Percentiles rank a stretch among this genome's conserved stretches.
Evolutionary conservation across 2,329 filamentous ascomycete species (phyloP).

Genomic region (Onygenales sp.): DNA sequence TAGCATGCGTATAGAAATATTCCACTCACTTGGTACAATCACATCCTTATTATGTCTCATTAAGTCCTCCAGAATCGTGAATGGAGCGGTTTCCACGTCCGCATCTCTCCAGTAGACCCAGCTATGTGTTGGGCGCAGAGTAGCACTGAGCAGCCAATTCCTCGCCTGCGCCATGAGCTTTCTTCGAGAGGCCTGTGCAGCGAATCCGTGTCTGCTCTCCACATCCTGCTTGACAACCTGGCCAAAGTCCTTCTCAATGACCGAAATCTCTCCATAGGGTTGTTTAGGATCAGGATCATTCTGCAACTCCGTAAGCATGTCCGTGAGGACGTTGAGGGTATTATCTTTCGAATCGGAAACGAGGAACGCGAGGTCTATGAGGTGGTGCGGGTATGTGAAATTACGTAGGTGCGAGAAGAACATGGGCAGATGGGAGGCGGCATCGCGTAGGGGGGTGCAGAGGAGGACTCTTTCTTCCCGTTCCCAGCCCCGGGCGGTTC

Average conservation of each 20-base stretch:
- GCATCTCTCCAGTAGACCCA: slow-evolving; percentile 99
- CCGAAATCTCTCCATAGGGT: slow-evolving; percentile 89
- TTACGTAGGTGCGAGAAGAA: slow-evolving; percentile 97
- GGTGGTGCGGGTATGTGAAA: slow-evolving; percentile 91
- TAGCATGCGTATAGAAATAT: neutral
- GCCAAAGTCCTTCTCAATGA: slow-evolving; percentile 98
- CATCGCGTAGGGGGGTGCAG: slow-evolving; percentile 89
- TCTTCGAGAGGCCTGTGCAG: slow-evolving; percentile 82
- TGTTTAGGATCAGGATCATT: slow-evolving; percentile 67
- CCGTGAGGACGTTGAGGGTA: slow-evolving; percentile 66
- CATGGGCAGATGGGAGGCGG: slow-evolving; percentile 85
- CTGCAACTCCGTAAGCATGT: slow-evolving; percentile 71
- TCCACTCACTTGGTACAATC: slow-evolving; percentile 87
- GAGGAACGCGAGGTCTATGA: slow-evolving; percentile 92
- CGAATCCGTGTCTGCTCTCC: slow-evolving; percentile 93
- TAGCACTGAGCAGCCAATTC: slow-evolving; percentile 93
- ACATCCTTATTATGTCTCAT: slow-evolving; percentile 99
- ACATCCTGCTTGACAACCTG: slow-evolving; percentile 97
- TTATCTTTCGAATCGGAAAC: slow-evolving; percentile 96
- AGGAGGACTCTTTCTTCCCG: slow-evolving; percentile 89
- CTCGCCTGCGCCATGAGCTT: slow-evolving; percentile 97
- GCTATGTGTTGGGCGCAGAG: slow-evolving; percentile 85
- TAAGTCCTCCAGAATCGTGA: slow-evolving; percentile 91
- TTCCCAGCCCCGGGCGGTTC: slow-evolving; percentile 89
- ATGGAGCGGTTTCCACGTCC: slow-evolving; percentile 93